Base-by-base conservation (phyloP, 1,284 basidiomycete species). In the Rhodotorula sp. region DNA sequence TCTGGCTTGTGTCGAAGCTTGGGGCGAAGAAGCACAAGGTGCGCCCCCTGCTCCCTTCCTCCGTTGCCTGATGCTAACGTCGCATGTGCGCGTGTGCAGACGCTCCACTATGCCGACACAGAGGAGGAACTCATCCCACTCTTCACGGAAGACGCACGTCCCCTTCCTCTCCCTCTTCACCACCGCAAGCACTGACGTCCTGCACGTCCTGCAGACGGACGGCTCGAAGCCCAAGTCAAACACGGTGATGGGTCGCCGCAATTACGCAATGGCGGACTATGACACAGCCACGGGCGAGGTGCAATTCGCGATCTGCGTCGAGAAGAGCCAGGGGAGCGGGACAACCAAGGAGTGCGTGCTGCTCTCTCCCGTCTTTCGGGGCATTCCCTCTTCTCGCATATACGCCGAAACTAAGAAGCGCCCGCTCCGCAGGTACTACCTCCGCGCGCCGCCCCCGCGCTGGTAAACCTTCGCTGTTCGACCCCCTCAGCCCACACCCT, bases 301-400 rank as follows among this genome's bases (percentile, higher is more conserved):
- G 64, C 82, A 87, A n/a, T 97, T 94, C 75, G 91, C 94, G 77
- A 87, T 98, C 75, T 87, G 91, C 3, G 88, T 98, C 9, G 96
- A 99, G 81, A 91, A 87, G 76, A 84, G 86, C 72, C 92, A 91
- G 79, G 94, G 77, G 10, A 64, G 83, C 29, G 94, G 94, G 3
- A 85, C 88, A 71, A 94, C 91, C 39, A 85, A 88, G 68, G 87
- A 88, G 58, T 72, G 46, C 63, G 66, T 56, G 37, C 8, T 25
- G 3, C 27, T 22, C 17, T 9, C 21, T 44, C 48, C 21, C 36
- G 36, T 7, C 13, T 19, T 13, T 51, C 36, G n/a, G n/a, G n/a
- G n/a, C n/a, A n/a, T n/a, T n/a, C n/a, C n/a, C 39, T 12, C 29
- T 29, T 37, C 12, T n/a, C 46, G n/a, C 37, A 29, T 17, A 1